Evolutionary conservation across 2,329 filamentous ascomycete species (phyloP), one percentile per base, ranked within the genome.

Genomic region (Alternaria angustiovoidea): DNA sequence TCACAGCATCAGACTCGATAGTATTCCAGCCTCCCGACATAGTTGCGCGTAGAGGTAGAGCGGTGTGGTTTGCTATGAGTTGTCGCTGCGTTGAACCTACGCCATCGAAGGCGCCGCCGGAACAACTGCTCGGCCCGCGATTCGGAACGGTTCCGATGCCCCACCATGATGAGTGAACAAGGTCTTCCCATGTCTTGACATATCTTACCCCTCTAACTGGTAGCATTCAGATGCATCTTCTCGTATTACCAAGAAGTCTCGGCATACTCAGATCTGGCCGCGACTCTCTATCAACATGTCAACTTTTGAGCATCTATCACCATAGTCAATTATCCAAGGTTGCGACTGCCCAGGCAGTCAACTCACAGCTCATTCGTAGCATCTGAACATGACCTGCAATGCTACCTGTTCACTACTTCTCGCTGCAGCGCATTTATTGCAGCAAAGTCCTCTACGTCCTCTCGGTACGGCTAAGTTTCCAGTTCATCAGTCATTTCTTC

Each of bases 1-100:
- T 70, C 86, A 96, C 94, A 79, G 94, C 94, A 83, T 98, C 94
- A 4, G 65, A 68, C 56, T 68, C 65, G 57, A 68, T 68, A 3
- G 65, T 68, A 14, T 68, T 68, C 65, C 65, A 68, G 41, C 64
- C 66, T 53, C 64, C 66, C 54, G 66, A 68, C 66, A 66, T 66
- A 43, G 24, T 54, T 60, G 54, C 28, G 43, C 34, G 43, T 49
- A 3, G n/a, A 41, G 38, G 14, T 22, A 47, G 24, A 12, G 26
- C 51, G 38, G 20, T 51, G 38, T 22, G 49, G 49, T 43, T 22
- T 41, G 55, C 55, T 48, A 56, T 59, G 58, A 59, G 63, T 51
- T 65, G 59, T 59, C 49, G 54, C 38, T 52, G 49, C 41, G 32
- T 51, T 44, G 54, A 47, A 57, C 62, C 58, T 57, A 64, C 57